A percentile compares a stretch with the other conserved stretches of the same genome.
phyloP scores from a whole-genome alignment of 1,139 yeast genomes.

The Keqinozyma sinolaborantium region DNA sequence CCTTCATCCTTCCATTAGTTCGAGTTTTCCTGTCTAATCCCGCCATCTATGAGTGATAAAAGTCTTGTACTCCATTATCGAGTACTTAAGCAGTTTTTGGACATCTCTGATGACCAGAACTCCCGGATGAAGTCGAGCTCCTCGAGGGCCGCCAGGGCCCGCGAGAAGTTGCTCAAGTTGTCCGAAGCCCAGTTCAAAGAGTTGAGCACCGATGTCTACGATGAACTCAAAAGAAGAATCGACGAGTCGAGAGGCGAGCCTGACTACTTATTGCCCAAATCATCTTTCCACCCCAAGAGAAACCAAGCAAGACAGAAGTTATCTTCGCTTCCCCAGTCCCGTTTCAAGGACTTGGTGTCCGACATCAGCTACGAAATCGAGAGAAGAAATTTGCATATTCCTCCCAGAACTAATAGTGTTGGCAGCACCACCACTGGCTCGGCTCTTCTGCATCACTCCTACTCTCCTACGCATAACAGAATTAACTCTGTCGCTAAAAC shows the following conservation, averaged over 20 bases:
- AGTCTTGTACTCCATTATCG: constrained; percentile 45
- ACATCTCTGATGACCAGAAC: constrained; percentile 46
- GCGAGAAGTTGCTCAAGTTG: constrained; percentile 78
- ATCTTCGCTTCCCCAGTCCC: constrained; percentile 73
- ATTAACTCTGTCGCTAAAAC: background rate
- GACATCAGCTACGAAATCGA: constrained; percentile 88
- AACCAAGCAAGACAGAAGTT: constrained; percentile 94
- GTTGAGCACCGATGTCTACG: constrained; percentile 88
- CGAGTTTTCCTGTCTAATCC: too few species aligned
- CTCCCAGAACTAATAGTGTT: constrained; percentile 2
- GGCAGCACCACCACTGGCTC: background rate
- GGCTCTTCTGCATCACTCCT: background rate
- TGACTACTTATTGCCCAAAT: constrained; percentile 63
- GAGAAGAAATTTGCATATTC: constrained; percentile 58
- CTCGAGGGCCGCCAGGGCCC: constrained; percentile 68
- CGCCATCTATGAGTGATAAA: constrained; percentile 36
- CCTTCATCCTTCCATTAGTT: too few species aligned
- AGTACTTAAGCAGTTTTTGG: constrained; percentile 51
- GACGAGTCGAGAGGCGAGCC: constrained; percentile 55
- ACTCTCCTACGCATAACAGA: background rate
- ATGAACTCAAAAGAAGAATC: constrained; percentile 76
- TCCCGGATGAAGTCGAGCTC: constrained; percentile 44
- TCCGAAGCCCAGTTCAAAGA: constrained; percentile 85
- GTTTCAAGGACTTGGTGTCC: constrained; percentile 87
- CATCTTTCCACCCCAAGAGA: constrained; percentile 86